These are phyloP conservation scores for Kernera saxatilis DNA, from an alignment of 345 rosid genomes.

Conservation along the genomic window DNA sequence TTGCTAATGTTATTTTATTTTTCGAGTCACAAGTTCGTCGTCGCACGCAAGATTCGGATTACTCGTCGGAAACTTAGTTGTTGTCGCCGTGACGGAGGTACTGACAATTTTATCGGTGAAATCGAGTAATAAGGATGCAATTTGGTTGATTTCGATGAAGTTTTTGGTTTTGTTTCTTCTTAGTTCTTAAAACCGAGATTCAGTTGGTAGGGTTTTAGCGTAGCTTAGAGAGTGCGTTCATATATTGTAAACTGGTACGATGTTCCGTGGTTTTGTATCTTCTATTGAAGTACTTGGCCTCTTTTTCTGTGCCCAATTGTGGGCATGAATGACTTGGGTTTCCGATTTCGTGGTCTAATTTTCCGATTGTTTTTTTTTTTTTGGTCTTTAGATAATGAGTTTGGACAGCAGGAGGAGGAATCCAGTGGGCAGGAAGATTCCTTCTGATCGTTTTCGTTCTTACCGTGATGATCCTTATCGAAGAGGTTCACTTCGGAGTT, in stretches of 20 bases:
- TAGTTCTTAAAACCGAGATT: background rate
- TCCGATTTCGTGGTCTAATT: background rate
- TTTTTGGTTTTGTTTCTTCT: background rate
- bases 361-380: too few relatives aligned
- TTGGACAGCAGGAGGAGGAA: conserved; percentile 57
- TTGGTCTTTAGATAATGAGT: too few relatives aligned
- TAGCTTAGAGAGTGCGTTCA: background rate
- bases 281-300: too few relatives aligned
- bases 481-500: conserved; percentile 64
- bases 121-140: background rate
- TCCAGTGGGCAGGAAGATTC: conserved; percentile 71
- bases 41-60: background rate
- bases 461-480: conserved; percentile 81
- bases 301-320: background rate
- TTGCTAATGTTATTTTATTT: background rate
- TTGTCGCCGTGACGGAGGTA: background rate
- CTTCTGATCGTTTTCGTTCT: conserved; percentile 66
- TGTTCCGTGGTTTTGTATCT: too few relatives aligned
- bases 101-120: background rate
- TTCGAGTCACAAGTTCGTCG: background rate
- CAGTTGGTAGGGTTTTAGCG: background rate
- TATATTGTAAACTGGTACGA: too few relatives aligned
- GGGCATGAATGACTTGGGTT: background rate
- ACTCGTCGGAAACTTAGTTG: too few relatives aligned
- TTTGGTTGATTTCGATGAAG: background rate